Evolutionary conservation across 257 asterid genomes (phyloP).

Genomic region (Solanum microdontum): DNA sequence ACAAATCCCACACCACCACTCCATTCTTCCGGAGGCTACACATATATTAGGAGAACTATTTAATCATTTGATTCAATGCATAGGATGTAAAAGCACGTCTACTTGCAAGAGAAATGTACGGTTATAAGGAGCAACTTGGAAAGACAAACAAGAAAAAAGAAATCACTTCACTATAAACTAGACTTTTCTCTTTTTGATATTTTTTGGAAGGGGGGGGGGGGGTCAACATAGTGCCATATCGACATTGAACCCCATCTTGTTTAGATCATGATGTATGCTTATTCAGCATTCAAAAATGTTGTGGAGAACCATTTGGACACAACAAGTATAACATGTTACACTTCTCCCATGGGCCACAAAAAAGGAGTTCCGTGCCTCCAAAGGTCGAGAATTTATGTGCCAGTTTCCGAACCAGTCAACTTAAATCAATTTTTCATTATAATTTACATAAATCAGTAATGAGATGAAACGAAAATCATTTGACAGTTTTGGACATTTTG

Average conservation of each 20-base stretch:
- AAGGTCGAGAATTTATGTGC: neutral
- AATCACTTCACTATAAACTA: no score
- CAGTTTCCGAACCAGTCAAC: neutral
- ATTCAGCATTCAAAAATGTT: neutral
- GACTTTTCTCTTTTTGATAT: no score
- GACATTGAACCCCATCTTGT: neutral
- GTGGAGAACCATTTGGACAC: neutral
- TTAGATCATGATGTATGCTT: neutral
- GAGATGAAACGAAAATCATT: neutral
- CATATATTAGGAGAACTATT: neutral
- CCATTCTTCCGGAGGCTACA: constrained; percentile 89
- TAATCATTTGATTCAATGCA: neutral
- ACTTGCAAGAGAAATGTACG: neutral
- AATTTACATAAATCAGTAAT: neutral
- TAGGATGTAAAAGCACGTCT: neutral
- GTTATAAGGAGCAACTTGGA: neutral
- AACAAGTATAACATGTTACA: neutral
- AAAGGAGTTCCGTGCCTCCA: neutral
- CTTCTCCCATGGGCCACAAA: neutral
- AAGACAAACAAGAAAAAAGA: neutral
- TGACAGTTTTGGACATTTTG: neutral
- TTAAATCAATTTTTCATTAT: neutral
- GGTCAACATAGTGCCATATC: no score
- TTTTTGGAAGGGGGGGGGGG: no score
- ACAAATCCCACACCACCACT: constrained; percentile 88